These are phyloP conservation scores for Neurospora pannonica DNA, from an alignment of 495 filamentous ascomycete genomes.

Conservation along the genomic window DNA sequence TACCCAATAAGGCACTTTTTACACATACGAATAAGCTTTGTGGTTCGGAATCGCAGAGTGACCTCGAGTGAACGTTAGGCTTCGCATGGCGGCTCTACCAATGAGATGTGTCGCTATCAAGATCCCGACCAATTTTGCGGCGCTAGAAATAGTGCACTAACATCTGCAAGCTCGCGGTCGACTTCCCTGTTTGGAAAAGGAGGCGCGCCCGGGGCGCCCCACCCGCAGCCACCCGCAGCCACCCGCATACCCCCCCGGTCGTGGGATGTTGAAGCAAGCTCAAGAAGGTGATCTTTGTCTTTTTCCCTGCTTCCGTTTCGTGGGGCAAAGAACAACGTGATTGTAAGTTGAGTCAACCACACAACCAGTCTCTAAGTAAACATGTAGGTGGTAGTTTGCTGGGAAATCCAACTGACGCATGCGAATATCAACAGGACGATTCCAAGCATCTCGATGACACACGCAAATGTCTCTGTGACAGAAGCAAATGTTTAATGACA, in stretches of 20 bases:
- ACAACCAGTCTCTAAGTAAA: background rate
- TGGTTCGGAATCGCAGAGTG: background rate
- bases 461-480: background rate
- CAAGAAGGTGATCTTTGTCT: background rate
- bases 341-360: background rate
- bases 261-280: background rate
- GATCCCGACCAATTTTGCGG: no score
- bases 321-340: background rate
- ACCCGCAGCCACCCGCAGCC: background rate
- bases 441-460: background rate
- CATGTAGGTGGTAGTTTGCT: background rate
- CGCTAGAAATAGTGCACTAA: background rate
- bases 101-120: background rate
- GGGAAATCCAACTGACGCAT: background rate
- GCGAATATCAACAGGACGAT: background rate
- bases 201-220: background rate
- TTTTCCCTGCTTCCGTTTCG: background rate
- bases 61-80: background rate
- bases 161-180: background rate
- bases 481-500: no score
- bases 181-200: background rate
- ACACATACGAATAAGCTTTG: background rate
- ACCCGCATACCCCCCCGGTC: background rate
- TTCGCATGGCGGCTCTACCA: background rate
- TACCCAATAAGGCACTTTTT: background rate